Percentiles rank a stretch among this genome's conserved stretches.
phyloP scores from a whole-genome alignment of 805 yeast genomes.

The Ogataea nitratoaversa region DNA sequence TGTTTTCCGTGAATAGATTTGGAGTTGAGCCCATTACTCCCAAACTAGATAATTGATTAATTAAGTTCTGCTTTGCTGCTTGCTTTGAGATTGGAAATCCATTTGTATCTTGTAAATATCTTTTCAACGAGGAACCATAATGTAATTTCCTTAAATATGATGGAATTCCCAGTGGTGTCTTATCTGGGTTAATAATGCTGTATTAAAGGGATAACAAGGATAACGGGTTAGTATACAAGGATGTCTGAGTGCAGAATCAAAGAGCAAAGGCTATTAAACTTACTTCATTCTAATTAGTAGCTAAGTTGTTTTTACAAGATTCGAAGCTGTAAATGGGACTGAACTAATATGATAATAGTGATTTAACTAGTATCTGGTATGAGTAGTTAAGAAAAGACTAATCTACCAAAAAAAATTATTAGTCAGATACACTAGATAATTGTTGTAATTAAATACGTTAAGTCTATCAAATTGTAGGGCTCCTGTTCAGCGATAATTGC shows the following conservation, averaged over 20 bases:
- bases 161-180: conserved; percentile 11
- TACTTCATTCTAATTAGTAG: neutral
- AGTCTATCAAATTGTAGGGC: no score
- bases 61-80: conserved; percentile 9
- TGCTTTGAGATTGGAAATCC: conserved; percentile 14
- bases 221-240: neutral
- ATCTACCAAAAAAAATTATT: no score
- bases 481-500: no score
- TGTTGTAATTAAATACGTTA: no score
- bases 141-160: conserved; percentile 20
- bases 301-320: neutral
- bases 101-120: conserved; percentile 6
- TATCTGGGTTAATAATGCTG: neutral
- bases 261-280: neutral
- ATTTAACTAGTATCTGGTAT: neutral
- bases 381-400: no score
- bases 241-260: neutral
- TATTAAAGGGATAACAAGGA: neutral
- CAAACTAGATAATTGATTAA: conserved; percentile 10
- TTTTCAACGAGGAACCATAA: conserved; percentile 16
- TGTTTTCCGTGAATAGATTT: conserved; percentile 11
- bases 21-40: conserved; percentile 24
- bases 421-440: no score
- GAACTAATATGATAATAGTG: neutral
- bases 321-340: neutral